A percentile compares a stretch with the other conserved stretches of the same genome.
Conservation (phyloP, 768 basidiomycete genomes). For the Suillus clintonianus region DNA sequence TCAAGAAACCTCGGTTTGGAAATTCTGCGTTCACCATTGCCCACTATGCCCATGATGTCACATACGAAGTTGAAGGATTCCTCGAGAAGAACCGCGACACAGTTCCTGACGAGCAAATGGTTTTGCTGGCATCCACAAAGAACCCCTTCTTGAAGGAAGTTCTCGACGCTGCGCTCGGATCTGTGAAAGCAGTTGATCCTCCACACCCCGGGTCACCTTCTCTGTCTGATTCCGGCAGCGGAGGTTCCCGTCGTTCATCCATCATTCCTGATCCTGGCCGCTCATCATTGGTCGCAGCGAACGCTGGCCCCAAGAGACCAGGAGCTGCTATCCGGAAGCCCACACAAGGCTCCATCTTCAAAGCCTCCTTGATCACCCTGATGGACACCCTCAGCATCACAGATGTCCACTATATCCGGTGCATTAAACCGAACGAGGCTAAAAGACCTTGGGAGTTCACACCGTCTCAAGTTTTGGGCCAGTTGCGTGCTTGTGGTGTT, state of each 20-base stretch:
- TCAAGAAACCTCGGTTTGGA: conserved; percentile 99
- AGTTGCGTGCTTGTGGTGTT: conserved; percentile 97
- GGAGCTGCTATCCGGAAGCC: conserved; percentile 83
- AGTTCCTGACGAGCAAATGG: conserved; percentile 97
- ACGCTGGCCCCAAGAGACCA: conserved; percentile 55
- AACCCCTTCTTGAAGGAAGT: conserved; percentile 96
- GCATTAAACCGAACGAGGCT: conserved; percentile 97
- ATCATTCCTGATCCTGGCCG: conserved; percentile 88
- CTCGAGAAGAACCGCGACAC: conserved; percentile 99
- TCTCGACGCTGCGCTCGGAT: conserved; percentile 84
- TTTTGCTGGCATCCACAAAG: conserved; percentile 79
- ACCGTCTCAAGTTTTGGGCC: conserved; percentile 92
- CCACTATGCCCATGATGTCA: conserved; percentile 97
- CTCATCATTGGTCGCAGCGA: conserved; percentile 59
- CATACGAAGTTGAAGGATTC: conserved; percentile 98
- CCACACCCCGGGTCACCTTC: conserved; percentile 76
- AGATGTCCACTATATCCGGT: conserved; percentile 98
- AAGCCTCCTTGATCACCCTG: conserved; percentile 85
- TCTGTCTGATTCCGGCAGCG: conserved; percentile 75
- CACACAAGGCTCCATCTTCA: conserved; percentile 98
- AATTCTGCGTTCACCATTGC: conserved; percentile 97
- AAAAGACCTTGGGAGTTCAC: conserved; percentile 98
- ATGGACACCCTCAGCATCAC: conserved; percentile 98
- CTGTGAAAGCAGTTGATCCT: conserved; percentile 64
- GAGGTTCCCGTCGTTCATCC: conserved; percentile 77